phyloP scores from a whole-genome alignment of 2,329 filamentous ascomycete species.

The Harringtonia lauricola region DNA sequence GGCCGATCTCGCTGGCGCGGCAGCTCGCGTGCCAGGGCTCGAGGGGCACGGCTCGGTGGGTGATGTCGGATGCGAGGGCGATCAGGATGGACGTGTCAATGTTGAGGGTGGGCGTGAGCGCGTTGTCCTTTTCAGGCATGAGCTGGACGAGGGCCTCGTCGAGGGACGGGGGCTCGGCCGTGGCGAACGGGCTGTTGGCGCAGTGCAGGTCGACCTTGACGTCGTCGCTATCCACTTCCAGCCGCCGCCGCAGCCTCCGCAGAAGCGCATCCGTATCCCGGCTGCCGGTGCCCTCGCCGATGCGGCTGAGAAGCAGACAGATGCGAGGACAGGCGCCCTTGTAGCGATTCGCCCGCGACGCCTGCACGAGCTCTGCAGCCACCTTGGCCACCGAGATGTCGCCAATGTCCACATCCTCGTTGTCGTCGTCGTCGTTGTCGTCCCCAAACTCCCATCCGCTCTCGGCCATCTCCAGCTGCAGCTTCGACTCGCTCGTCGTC shows the following conservation, averaged over 20 bases:
- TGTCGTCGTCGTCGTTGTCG: conserved; percentile 6
- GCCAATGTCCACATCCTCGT: conserved; percentile 12
- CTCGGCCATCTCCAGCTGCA: conserved; percentile 21
- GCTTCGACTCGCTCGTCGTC: conserved; percentile 16
- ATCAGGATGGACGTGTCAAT: conserved; percentile 62
- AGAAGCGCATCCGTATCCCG: conserved; percentile 18
- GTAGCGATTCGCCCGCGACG: conserved; percentile 17
- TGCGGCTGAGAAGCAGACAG: conserved; percentile 17
- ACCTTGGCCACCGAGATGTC: conserved; percentile 16
- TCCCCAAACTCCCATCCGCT: conserved; percentile 18
- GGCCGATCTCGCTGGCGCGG: conserved; percentile 52
- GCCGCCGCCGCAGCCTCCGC: conserved; percentile 10
- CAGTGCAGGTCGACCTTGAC: conserved; percentile 16
- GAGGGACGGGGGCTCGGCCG: conserved; percentile 9
- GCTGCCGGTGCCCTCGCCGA: conserved; percentile 15
- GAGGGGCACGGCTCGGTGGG: conserved; percentile 34
- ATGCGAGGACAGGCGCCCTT: conserved; percentile 14
- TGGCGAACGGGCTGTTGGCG: conserved; percentile 15
- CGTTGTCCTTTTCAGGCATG: conserved; percentile 13
- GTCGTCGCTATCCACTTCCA: conserved; percentile 3
- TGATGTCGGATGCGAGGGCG: conserved; percentile 63
- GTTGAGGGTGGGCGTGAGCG: conserved; percentile 32
- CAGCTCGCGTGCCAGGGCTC: conserved; percentile 39
- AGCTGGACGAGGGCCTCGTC: conserved; percentile 13
- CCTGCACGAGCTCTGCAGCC: conserved; percentile 17